phyloP scores from a whole-genome alignment of 140 eudicot genomes.

The Stevia rebaudiana region DNA sequence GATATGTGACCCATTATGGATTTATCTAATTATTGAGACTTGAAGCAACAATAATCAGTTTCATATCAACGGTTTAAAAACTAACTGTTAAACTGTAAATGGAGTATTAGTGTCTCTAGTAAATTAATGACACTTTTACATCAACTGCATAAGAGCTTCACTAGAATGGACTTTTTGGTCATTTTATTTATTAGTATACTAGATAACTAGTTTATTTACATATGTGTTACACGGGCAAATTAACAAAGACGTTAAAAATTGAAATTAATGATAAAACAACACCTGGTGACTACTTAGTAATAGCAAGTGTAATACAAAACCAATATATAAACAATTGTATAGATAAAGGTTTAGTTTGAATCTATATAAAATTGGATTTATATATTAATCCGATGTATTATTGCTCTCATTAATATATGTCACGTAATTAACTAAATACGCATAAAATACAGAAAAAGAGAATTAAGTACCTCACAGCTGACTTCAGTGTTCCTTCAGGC shows the following conservation, averaged over 20 bases:
- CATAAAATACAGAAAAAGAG: conserved; percentile 4
- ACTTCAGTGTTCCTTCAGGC: conserved; percentile 88
- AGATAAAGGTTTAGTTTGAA: not conserved
- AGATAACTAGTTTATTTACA: not conserved
- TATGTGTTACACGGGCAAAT: not conserved
- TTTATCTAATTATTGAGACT: not conserved
- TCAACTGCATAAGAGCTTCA: not conserved
- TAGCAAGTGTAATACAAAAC: no score
- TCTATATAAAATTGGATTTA: not conserved
- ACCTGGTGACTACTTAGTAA: not conserved
- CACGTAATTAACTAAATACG: not conserved
- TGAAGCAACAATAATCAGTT: not conserved
- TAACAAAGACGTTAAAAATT: not conserved
- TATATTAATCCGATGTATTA: not conserved
- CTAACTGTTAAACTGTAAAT: not conserved
- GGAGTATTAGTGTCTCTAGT: no score
- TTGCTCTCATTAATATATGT: no score
- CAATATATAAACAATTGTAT: not conserved
- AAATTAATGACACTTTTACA: no score
- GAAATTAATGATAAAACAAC: not conserved
- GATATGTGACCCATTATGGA: not conserved
- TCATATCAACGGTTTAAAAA: not conserved
- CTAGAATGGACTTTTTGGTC: not conserved
- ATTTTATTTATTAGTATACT: not conserved
- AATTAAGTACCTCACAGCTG: conserved; percentile 96